A percentile compares a stretch with the other conserved stretches of the same genome.
These are phyloP conservation scores for Russula compacta DNA, from an alignment of 768 basidiomycete genomes.

Conservation along the genomic window DNA sequence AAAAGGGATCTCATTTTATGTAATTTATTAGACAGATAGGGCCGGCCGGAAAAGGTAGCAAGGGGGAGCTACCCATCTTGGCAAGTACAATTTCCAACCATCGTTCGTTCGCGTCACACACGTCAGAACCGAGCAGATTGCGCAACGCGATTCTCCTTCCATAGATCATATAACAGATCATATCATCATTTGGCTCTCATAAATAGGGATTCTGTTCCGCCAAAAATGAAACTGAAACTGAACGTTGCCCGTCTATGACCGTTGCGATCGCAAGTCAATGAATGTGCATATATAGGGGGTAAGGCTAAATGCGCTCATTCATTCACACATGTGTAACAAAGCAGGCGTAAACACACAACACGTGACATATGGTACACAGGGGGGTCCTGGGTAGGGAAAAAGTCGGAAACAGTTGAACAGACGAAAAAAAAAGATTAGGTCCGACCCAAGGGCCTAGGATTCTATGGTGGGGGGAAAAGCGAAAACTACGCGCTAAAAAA, in stretches of 20 bases:
- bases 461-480: no score
- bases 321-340: slow-evolving; percentile 4
- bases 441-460: neutral
- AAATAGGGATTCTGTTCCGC: neutral
- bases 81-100: no score
- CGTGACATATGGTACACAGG: slow-evolving; percentile 13
- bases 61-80: no score
- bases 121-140: no score
- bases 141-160: neutral
- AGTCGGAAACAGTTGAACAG: no score
- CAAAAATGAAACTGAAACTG: neutral
- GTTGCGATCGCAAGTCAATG: neutral
- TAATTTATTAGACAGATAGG: no score
- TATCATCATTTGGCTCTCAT: slow-evolving; percentile 1
- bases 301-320: slow-evolving; percentile 7
- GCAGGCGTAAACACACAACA: slow-evolving; percentile 6
- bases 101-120: no score
- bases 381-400: neutral
- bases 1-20: no score
- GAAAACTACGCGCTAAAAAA: no score
- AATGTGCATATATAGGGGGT: slow-evolving; percentile 3
- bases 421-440: neutral
- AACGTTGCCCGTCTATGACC: neutral
- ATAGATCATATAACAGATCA: slow-evolving; percentile 11
- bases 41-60: no score